Conservation (phyloP, 1,139 yeast species). For the Candida glucosophila region DNA sequence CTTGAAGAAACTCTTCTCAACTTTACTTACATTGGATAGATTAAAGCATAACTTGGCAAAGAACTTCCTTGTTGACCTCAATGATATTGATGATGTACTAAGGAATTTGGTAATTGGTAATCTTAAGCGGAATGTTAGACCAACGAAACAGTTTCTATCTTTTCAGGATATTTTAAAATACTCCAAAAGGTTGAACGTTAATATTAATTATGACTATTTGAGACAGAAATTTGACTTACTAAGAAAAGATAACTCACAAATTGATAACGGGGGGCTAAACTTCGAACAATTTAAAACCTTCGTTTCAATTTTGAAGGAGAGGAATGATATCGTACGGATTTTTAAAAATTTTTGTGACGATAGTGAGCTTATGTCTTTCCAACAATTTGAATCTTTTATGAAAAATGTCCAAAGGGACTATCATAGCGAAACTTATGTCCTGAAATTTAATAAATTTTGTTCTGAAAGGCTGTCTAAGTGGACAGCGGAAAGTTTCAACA, state of each 20-base stretch:
- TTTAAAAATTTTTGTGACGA: constrained; percentile 15
- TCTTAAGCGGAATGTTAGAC: constrained; percentile 12
- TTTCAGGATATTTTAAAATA: constrained; percentile 63
- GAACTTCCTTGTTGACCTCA: constrained; percentile 22
- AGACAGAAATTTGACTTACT: constrained; percentile 38
- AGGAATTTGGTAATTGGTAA: constrained; percentile 13
- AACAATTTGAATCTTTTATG: constrained; percentile 40
- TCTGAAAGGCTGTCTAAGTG: constrained; percentile 19
- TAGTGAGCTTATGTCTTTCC: constrained; percentile 35
- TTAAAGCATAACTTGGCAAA: constrained; percentile 25
- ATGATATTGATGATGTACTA: constrained; percentile 18
- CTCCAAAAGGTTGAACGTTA: constrained; percentile 61
- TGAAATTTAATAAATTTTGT: constrained; percentile 40
- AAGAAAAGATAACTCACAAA: constrained; percentile 7
- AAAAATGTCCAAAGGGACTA: constrained; percentile 43
- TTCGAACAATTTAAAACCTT: constrained; percentile 69
- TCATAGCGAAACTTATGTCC: constrained; percentile 17
- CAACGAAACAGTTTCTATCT: constrained; percentile 31
- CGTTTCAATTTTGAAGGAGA: constrained; percentile 39
- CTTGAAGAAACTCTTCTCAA: constrained; percentile 45
- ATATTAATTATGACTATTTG: constrained; percentile 29
- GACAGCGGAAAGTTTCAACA: constrained; percentile 43
- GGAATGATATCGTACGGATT: constrained; percentile 23
- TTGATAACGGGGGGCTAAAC: constrained; percentile 25
- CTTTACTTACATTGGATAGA: constrained; percentile 46